Evolutionary conservation across 2,329 filamentous ascomycete species (phyloP).

Genomic region (Exophiala alcalophila): DNA sequence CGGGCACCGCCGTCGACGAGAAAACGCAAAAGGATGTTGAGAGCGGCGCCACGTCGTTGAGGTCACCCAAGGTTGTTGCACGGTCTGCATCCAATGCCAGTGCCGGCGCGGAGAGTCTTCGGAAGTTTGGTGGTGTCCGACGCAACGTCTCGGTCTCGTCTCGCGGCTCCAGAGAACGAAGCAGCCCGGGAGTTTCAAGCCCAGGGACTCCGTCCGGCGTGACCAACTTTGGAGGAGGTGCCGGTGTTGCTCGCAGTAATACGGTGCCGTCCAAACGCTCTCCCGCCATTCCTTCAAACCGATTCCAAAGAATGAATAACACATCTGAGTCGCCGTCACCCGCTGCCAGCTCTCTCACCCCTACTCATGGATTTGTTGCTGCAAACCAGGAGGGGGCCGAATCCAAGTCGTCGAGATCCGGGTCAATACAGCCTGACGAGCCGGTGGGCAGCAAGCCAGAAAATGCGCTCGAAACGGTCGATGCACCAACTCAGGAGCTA

Average conservation of each 20-base stretch:
- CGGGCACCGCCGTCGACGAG: conserved; percentile 95
- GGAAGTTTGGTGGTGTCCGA: conserved; percentile 72
- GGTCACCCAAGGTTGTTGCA: conserved; percentile 57
- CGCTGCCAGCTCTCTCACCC: conserved; percentile 5
- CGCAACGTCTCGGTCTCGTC: conserved; percentile 92
- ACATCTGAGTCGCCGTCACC: conserved; percentile 16
- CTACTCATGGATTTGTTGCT: conserved; percentile 6
- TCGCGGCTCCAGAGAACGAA: conserved; percentile 64
- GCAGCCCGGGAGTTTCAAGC: conserved; percentile 68
- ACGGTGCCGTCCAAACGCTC: conserved; percentile 90
- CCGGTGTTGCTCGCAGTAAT: conserved; percentile 74
- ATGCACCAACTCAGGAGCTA: conserved; percentile 9
- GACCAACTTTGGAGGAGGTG: conserved; percentile 39
- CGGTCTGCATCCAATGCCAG: conserved; percentile 86
- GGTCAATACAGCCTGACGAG: conserved; percentile 19
- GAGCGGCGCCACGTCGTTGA: conserved; percentile 57
- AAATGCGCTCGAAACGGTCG: conserved; percentile 2
- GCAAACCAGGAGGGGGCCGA: conserved; percentile 10
- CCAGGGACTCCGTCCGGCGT: conserved; percentile 59
- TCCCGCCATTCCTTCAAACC: conserved; percentile 63
- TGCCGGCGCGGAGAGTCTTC: conserved; percentile 80
- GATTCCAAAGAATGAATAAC: conserved; percentile 55
- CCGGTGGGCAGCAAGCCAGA: conserved; percentile 2
- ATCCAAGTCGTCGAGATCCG: conserved; percentile 22
- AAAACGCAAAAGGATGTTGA: conserved; percentile 66